Evolutionary conservation across 306 rosid species (phyloP).

Genomic region (Rubus idaeus): DNA sequence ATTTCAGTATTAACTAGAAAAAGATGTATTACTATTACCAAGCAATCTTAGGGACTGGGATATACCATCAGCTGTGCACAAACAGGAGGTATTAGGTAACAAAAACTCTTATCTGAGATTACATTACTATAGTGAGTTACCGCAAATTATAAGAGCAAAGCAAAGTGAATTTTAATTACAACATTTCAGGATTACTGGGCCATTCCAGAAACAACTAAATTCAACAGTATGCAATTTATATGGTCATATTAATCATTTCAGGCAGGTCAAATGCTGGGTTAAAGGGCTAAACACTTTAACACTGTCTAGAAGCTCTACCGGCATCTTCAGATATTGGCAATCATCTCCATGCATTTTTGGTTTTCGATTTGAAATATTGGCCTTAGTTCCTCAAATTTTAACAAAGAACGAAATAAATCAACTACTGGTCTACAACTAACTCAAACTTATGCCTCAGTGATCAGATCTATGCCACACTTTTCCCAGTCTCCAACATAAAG

Average conservation of each 20-base stretch:
- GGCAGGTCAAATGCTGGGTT: background rate
- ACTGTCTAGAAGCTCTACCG: too few species aligned
- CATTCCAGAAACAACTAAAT: too few species aligned
- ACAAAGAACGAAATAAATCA: slow-evolving; percentile 6
- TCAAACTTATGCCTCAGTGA: slow-evolving; percentile 8
- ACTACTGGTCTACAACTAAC: slow-evolving; percentile 44
- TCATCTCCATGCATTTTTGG: background rate
- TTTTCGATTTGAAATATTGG: background rate
- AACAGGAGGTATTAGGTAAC: slow-evolving; percentile 6
- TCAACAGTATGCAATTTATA: background rate
- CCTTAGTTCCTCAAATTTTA: background rate
- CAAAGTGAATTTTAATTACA: background rate
- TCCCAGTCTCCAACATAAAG: slow-evolving; percentile 9
- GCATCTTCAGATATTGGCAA: slow-evolving; percentile 19
- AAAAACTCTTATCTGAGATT: background rate
- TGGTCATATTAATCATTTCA: background rate
- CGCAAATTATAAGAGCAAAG: background rate
- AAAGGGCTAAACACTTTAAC: background rate
- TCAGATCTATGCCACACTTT: slow-evolving; percentile 8
- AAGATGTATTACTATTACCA: too few species aligned
- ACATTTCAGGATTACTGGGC: background rate
- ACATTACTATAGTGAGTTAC: background rate
- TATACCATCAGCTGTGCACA: too few species aligned
- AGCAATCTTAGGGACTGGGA: too few species aligned
- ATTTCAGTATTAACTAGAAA: too few species aligned